These are phyloP conservation scores for California macrophylla DNA, from an alignment of 441 rosid species.

Conservation along the genomic window DNA sequence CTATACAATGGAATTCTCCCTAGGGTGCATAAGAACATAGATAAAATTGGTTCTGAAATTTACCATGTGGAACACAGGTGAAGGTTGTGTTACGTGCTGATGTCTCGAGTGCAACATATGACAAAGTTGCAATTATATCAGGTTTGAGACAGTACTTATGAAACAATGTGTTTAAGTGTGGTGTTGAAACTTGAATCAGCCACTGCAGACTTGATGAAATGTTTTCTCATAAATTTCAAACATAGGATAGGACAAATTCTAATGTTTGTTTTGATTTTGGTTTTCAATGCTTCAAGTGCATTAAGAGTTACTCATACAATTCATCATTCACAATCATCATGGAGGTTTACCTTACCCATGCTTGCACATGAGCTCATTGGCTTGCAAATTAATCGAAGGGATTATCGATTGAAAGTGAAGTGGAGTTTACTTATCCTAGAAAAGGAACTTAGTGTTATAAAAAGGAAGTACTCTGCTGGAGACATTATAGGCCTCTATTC, in stretches of 20 bases:
- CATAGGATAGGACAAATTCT: not conserved
- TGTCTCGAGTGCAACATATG: slow-evolving; percentile 51
- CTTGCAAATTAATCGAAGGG: not conserved
- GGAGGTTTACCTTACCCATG: not conserved
- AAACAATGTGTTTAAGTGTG: not conserved
- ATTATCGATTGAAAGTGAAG: not conserved
- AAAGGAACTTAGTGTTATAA: not conserved
- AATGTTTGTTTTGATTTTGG: not conserved
- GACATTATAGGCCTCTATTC: not conserved
- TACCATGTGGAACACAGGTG: slow-evolving; percentile 34
- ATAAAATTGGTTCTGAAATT: not conserved
- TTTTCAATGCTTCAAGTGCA: not conserved
- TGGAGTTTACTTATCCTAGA: not conserved
- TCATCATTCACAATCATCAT: not conserved
- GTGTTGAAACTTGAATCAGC: slow-evolving; percentile 4
- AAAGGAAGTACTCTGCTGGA: not conserved
- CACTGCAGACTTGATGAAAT: not conserved
- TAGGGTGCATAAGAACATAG: not conserved
- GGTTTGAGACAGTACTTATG: slow-evolving; percentile 35
- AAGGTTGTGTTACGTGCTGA: slow-evolving; percentile 92
- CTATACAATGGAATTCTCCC: not conserved
- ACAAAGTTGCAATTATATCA: slow-evolving; percentile 82
- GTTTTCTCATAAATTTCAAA: not conserved
- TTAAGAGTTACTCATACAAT: not conserved
- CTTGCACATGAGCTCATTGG: not conserved